Conservation (phyloP, 2,329 filamentous ascomycete genomes). For the Pseudomassariella vexata region DNA sequence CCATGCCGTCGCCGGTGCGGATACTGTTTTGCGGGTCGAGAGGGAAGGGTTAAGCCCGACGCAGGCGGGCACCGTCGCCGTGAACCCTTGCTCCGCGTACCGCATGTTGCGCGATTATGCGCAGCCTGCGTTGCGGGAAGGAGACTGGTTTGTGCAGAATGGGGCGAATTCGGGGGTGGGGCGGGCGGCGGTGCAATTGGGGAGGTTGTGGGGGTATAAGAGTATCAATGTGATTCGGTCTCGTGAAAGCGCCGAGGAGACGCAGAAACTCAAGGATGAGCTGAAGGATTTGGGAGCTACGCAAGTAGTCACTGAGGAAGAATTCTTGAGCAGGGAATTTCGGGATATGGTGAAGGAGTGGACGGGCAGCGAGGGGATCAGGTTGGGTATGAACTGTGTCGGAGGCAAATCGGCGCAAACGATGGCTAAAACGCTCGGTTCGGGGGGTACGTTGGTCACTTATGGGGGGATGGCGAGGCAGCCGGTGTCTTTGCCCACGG, state of each 20-base stretch:
- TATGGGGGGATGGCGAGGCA: conserved; percentile 95
- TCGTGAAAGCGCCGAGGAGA: conserved; percentile 58
- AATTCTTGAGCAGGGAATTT: conserved; percentile 55
- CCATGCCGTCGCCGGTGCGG: conserved; percentile 63
- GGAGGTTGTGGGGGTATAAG: conserved; percentile 76
- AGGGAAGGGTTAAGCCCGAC: conserved; percentile 64
- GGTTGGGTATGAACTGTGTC: conserved; percentile 86
- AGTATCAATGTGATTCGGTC: conserved; percentile 86
- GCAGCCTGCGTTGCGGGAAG: conserved; percentile 46
- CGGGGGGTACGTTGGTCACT: conserved; percentile 73
- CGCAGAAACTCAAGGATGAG: conserved; percentile 51
- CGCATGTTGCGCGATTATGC: conserved; percentile 82
- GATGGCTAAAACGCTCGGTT: conserved; percentile 67
- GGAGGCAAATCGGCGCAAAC: conserved; percentile 79
- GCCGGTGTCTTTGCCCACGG: conserved; percentile 74
- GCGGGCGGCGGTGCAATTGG: conserved; percentile 84
- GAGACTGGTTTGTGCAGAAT: conserved; percentile 96
- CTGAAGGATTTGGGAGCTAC: conserved; percentile 50
- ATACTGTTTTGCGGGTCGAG: conserved; percentile 40
- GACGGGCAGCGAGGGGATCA: conserved; percentile 68
- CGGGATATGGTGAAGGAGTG: conserved; percentile 53
- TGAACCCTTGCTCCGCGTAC: conserved; percentile 94
- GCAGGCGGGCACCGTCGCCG: conserved; percentile 81
- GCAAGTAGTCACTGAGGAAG: conserved; percentile 49
- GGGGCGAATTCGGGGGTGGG: conserved; percentile 94